Base-by-base conservation (phyloP, 2,329 filamentous ascomycete species). In the Byssochlamys sp. region DNA sequence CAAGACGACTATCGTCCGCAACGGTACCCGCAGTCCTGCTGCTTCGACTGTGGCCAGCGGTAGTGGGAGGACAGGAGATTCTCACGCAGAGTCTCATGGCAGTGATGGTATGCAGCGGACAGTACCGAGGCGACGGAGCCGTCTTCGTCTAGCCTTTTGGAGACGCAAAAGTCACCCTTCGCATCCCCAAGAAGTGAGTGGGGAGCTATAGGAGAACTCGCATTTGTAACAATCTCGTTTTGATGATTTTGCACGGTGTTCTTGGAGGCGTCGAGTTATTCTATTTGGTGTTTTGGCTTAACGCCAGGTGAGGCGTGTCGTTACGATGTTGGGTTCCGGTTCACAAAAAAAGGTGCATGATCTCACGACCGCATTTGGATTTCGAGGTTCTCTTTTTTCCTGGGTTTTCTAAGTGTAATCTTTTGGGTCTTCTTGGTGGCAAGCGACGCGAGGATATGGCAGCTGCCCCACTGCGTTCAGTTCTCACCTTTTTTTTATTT, bases 61-160 rank as follows among this genome's bases (percentile, higher is more conserved):
- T 10, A 59, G 63, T 9, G 66, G 64, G 49, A 71, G 7, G 60
- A 48, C 27, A 27, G 29, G 29, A 58, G 50, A 35, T 45, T 45
- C 39, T 28, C 56, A 68, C 19, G 24, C 9, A 14, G 49, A 51
- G 24, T 57, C 62, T 26, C 53, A 57, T 11, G 61, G 59, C 28
- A 29, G 54, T 35, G 60, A 61, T 57, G 65, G 66, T 28, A 28
- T 56, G 2, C 56, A 57, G 27, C 67, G 66, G n/a, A 62, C 63
- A 54, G 62, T 74, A 49, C 68, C 69, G 12, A 74, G 74, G 58
- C 67, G 69, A 19, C 66, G 69, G 52, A 75, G 73, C 57, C 70
- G 73, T 12, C 65, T 75, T 50, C 70, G 73, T 45, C 64, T 75
- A 56, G 73, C 73, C 31, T 75, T 75, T 52, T 75, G 73, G 73